Evolutionary conservation across 2,329 filamentous ascomycete genomes (phyloP).

Genomic region (Colletotrichum phormii): DNA sequence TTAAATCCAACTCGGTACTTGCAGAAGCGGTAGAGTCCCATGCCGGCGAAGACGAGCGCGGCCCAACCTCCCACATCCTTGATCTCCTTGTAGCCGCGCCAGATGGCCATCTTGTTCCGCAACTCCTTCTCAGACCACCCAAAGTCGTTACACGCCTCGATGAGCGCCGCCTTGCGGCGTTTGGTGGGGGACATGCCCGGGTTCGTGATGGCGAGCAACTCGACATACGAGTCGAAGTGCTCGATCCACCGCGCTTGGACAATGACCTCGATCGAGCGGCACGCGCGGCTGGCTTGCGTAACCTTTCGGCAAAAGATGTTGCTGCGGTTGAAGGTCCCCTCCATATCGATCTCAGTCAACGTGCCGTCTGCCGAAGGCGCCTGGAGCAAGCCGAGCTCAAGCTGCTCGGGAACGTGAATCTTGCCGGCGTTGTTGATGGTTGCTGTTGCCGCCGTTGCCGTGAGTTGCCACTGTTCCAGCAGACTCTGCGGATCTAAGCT

Average conservation of each 20-base stretch:
- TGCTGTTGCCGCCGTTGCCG: conserved; percentile 36
- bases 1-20: conserved; percentile 68
- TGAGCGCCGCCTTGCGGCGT: conserved; percentile 62
- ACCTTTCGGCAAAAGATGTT: conserved; percentile 47
- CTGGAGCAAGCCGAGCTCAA: conserved; percentile 29
- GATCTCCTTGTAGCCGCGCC: conserved; percentile 70
- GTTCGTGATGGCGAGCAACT: conserved; percentile 51
- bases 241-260: conserved; percentile 69
- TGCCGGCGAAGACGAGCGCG: conserved; percentile 66
- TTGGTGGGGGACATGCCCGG: conserved; percentile 57
- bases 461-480: conserved; percentile 42
- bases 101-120: conserved; percentile 61
- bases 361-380: conserved; percentile 28
- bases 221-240: conserved; percentile 63
- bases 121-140: conserved; percentile 69
- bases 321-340: conserved; percentile 44
- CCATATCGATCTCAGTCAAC: conserved; percentile 25
- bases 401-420: conserved; percentile 31
- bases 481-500: conserved; percentile 44
- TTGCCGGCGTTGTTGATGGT: conserved; percentile 37
- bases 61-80: conserved; percentile 67
- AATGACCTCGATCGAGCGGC: conserved; percentile 68
- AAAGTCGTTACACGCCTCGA: conserved; percentile 65
- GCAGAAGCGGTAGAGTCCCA: conserved; percentile 70
- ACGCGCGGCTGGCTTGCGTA: conserved; percentile 60